Conservation (phyloP, 2,329 filamentous ascomycete species). For the Nectriaceae sp. region DNA sequence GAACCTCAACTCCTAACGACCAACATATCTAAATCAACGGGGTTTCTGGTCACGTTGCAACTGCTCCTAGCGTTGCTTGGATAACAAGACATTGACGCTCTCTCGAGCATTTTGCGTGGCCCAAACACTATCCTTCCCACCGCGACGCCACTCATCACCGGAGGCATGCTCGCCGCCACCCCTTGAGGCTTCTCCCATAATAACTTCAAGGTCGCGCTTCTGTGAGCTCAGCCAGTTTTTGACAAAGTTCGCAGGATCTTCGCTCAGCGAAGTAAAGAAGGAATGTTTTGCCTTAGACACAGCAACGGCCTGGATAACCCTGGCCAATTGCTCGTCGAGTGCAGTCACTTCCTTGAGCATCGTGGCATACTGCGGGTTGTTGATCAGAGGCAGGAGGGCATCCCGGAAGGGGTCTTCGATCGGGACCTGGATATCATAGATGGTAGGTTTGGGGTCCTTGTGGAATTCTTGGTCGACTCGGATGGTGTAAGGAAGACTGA, state of each 20-base stretch:
- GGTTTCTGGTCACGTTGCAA: no score
- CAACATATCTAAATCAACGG: constrained; percentile 6
- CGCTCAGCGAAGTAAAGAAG: constrained; percentile 77
- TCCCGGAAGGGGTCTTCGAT: constrained; percentile 80
- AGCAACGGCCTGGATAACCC: constrained; percentile 78
- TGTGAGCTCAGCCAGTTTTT: constrained; percentile 89
- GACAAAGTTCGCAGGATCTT: constrained; percentile 83
- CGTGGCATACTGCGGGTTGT: constrained; percentile 68
- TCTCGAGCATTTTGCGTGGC: constrained; percentile 59
- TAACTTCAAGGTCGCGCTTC: constrained; percentile 84
- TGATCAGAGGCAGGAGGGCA: constrained; percentile 64
- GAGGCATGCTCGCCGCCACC: constrained; percentile 57
- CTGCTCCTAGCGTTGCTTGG: constrained; percentile 46
- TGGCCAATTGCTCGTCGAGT: constrained; percentile 83
- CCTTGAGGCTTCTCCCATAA: constrained; percentile 77
- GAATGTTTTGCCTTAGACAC: constrained; percentile 88
- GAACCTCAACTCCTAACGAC: constrained; percentile 22
- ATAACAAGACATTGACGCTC: constrained; percentile 62
- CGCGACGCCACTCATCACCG: constrained; percentile 70
- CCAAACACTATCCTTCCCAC: constrained; percentile 58
- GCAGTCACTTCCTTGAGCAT: constrained; percentile 75
- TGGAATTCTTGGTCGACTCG: constrained; percentile 86
- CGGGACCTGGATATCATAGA: constrained; percentile 87
- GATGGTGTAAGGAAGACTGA: constrained; percentile 88
- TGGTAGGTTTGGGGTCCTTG: constrained; percentile 71